Evolutionary conservation across 768 basidiomycete species (phyloP), one percentile per base, ranked within the genome.

Genomic region (Termitomyces eurrhizus): DNA sequence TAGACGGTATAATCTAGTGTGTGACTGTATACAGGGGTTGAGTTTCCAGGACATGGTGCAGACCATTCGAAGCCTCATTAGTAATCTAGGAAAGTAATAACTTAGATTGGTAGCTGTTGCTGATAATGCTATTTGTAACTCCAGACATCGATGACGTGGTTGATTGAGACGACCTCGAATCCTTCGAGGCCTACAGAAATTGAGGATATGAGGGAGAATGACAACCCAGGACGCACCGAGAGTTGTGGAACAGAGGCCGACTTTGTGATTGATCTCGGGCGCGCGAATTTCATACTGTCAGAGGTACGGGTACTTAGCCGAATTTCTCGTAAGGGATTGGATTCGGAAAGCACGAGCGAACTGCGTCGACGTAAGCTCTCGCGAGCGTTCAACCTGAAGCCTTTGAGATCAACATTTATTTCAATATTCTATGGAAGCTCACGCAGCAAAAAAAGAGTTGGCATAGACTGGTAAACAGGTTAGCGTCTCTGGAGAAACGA

Each of bases 361-460:
- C 56, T 58, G 5, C 58, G 58, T 18, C 54, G 58, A 45, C 62
- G 62, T 11, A 63, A 26, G 16, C 58, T 42, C 52, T 56, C 52
- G 24, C 62, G 58, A 8, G 41, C 37, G 35, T 63, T 59, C 33
- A 63, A 52, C n/a, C 61, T 62, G 21, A 13, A 18, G 24, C 1
- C 4, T 41, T 44, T 39, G 13, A 57, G 29, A 21, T 29, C 4
- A 50, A 9, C 4, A 1, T 29, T n/a, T 4, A n/a, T 1, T 2
- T 13, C 16, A 2, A 33, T 48, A 6, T 42, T 5, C 3, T 26
- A 4, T 16, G 7, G n/a, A 35, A 46, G n/a, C 56, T 49, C 53
- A 59, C 54, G 50, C 50, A 14, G 53, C 62, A n/a, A 59, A 59
- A 14, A 63, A 59, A 6, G 62, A 59, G 33, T 63, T 63, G 11